Percentiles rank a stretch among this genome's conserved stretches.
Conservation (phyloP, 192 early-diverging fungal genomes). For the Gonapodya prolifera region DNA sequence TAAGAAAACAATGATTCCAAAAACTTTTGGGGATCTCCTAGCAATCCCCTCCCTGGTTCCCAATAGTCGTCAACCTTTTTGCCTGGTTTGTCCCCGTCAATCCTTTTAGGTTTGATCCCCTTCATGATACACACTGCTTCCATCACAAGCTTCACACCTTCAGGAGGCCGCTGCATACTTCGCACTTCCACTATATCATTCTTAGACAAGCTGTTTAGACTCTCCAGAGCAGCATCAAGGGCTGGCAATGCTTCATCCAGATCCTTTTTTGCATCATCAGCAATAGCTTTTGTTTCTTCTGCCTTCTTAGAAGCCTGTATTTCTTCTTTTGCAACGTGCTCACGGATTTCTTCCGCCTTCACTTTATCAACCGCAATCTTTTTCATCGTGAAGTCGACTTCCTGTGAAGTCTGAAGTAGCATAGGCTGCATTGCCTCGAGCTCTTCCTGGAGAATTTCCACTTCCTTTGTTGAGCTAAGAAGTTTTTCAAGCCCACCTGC, state of each 20-base stretch:
- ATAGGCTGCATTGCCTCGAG: conserved; percentile 41
- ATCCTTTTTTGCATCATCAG: conserved; percentile 43
- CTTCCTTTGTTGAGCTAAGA: conserved; percentile 33
- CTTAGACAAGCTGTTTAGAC: conserved; percentile 39
- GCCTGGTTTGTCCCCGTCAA: conserved; percentile 43
- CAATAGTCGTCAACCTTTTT: conserved; percentile 47
- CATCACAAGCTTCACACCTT: conserved; percentile 50
- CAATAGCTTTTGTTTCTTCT: conserved; percentile 35
- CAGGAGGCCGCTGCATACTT: conserved; percentile 47
- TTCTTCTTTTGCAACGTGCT: conserved; percentile 39
- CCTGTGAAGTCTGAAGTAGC: conserved; percentile 34
- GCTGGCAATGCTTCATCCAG: conserved; percentile 48
- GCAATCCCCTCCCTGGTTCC: conserved; percentile 37
- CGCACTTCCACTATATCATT: conserved; percentile 44
- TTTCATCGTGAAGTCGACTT: conserved; percentile 42
- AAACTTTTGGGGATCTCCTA: conserved; percentile 33
- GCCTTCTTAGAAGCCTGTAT: conserved; percentile 41
- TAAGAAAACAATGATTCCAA: conserved; percentile 35
- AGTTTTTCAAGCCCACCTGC: conserved; percentile 44
- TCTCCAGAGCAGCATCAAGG: conserved; percentile 34
- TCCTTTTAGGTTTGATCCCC: conserved; percentile 48
- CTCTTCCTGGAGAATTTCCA: conserved; percentile 45
- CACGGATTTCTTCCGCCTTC: conserved; percentile 34
- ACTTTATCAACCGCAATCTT: conserved; percentile 43
- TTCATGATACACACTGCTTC: conserved; percentile 52